Base-by-base conservation (phyloP, 1,139 yeast genomes). In the Kazachstania sp. region DNA sequence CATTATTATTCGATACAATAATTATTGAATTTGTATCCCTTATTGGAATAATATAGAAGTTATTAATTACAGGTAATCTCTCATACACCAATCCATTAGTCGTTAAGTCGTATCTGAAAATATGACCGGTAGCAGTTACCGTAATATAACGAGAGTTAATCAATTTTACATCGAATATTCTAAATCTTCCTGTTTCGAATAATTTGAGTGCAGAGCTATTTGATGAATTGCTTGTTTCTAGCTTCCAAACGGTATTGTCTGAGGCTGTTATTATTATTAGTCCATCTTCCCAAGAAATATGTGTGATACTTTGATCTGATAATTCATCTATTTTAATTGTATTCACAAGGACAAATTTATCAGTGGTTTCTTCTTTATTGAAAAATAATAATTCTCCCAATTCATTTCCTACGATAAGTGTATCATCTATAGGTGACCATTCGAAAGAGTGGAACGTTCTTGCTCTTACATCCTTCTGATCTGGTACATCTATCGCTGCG, bases 331-430 rank as follows among this genome's bases (percentile, higher is more conserved):
- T 18, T 4, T 18, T 18, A n/a, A 43, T 32, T 15, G 37, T 42
- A 16, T 26, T 23, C 4, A 11, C 4, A 12, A 11, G 20, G 9
- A 8, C 28, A 35, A 39, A 40, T 3, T 18, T 34, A 19, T 41
- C 32, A 11, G n/a, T 23, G 13, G 11, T 35, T 20, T 42, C 28
- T 11, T 34, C 35, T 8, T 46, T 44, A 15, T 47, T 20, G 41
- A 55, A 62, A 3, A 59, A 32, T 13, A 54, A 41, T 3, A 64
- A 41, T 32, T 58, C 59, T 16, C 57, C 53, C 4, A 44, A 39
- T 46, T 62, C 66, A 39, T 61, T 63, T 4, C 67, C 67, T 1
- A 57, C 58, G 4, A 52, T 54, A 2, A 64, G 45, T 15, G 36
- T 39, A 6, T 45, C 39, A 4, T 61, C 61, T 23, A 51, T 46